Evolutionary conservation across 2,329 filamentous ascomycete genomes (phyloP).

Genomic region (Cladophialophora psammophila): DNA sequence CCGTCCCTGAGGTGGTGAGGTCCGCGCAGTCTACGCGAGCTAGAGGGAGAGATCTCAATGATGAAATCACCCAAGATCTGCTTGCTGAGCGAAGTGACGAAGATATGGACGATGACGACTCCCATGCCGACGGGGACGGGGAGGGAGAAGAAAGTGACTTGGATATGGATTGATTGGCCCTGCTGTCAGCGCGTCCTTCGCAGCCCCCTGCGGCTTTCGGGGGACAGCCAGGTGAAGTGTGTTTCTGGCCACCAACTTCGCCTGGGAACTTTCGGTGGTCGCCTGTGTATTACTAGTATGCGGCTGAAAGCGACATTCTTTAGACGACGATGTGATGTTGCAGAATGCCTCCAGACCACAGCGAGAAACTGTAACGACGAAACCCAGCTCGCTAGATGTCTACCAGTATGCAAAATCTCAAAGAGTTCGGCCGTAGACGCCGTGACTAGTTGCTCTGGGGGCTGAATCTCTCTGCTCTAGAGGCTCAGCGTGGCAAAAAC

Average conservation of each 20-base stretch:
- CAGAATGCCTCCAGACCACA: neutral
- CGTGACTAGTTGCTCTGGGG: neutral
- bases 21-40: conserved; percentile 15
- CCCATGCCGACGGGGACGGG: conserved; percentile 30
- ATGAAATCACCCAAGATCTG: conserved; percentile 41
- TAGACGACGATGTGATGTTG: neutral
- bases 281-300: neutral
- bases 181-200: neutral
- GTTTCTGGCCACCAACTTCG: neutral
- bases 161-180: conserved; percentile 28
- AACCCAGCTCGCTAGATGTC: neutral
- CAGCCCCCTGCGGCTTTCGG: neutral
- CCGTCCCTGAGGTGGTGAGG: conserved; percentile 11
- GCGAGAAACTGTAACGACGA: neutral
- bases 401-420: neutral
- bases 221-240: neutral
- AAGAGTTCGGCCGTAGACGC: neutral
- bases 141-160: conserved; percentile 36
- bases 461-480: neutral
- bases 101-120: conserved; percentile 39
- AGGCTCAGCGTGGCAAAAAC: conserved; percentile 4
- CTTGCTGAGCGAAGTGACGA: conserved; percentile 41
- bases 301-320: neutral
- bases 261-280: neutral
- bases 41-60: conserved; percentile 36